A percentile compares a stretch with the other conserved stretches of the same genome.
Conservation (phyloP, 805 yeast genomes). For the Candida ascalaphidarum region DNA sequence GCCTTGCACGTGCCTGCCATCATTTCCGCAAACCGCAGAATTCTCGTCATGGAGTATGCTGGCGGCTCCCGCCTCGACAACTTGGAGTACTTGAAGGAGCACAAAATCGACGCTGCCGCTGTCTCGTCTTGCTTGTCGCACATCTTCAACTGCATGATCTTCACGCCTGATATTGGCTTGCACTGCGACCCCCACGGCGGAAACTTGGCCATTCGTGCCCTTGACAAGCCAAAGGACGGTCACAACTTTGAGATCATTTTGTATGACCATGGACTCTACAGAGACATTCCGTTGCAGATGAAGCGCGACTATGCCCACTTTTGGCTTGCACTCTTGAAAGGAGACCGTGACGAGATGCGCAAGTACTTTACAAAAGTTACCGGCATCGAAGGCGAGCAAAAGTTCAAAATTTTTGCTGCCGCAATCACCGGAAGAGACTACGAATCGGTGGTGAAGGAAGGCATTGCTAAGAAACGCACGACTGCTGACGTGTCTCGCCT, state of each 20-base stretch:
- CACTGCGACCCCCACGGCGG: slow-evolving; percentile 99
- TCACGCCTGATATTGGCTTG: slow-evolving; percentile 82
- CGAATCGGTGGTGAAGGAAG: slow-evolving; percentile 60
- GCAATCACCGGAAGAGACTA: slow-evolving; percentile 94
- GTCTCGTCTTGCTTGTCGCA: slow-evolving; percentile 84
- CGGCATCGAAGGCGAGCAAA: slow-evolving; percentile 61
- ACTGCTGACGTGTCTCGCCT: slow-evolving; percentile 59
- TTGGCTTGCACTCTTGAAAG: slow-evolving; percentile 83
- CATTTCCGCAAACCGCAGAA: slow-evolving; percentile 54
- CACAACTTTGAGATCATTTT: slow-evolving; percentile 87
- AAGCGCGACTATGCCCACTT: slow-evolving; percentile 81
- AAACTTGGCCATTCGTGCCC: slow-evolving; percentile 69
- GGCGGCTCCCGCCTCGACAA: slow-evolving; percentile 81
- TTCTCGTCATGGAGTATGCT: slow-evolving; percentile 82
- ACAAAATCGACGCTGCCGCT: slow-evolving; percentile 64
- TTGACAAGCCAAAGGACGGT: slow-evolving; percentile 17
- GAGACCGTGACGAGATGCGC: slow-evolving; percentile 57
- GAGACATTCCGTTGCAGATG: slow-evolving; percentile 71
- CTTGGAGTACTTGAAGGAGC: slow-evolving; percentile 48
- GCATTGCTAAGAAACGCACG: slow-evolving; percentile 44
- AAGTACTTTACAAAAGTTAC: slow-evolving; percentile 73
- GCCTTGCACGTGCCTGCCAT: slow-evolving; percentile 77
- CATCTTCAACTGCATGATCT: slow-evolving; percentile 90
- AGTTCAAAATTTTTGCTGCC: slow-evolving; percentile 76
- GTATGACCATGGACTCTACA: slow-evolving; percentile 91